A percentile compares a stretch with the other conserved stretches of the same genome.
Conservation (phyloP, 331 rosid species). For the Telfairia occidentalis region DNA sequence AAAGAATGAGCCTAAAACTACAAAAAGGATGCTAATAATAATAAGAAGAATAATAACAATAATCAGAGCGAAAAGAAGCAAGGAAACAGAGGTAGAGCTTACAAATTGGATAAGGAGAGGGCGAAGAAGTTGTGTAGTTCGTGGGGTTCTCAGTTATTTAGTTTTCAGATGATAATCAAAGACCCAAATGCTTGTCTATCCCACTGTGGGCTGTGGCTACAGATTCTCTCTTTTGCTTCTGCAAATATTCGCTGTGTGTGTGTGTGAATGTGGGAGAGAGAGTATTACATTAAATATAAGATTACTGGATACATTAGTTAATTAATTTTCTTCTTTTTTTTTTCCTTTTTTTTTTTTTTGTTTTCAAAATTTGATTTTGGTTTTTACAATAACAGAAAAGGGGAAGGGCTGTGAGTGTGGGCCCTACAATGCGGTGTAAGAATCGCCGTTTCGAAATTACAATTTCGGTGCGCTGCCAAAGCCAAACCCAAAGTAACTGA, state of each 20-base stretch:
- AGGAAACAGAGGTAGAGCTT: conserved; percentile 19
- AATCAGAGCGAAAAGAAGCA: neutral
- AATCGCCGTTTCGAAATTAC: neutral
- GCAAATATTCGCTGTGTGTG: conserved; percentile 21
- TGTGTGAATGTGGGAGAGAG: conserved; percentile 23
- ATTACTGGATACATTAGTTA: neutral
- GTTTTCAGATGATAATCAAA: conserved; percentile 8
- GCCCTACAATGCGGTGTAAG: conserved; percentile 4
- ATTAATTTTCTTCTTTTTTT: neutral
- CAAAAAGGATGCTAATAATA: too few relatives aligned
- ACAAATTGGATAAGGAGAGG: conserved; percentile 29
- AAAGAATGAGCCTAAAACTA: neutral
- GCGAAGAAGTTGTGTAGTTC: conserved; percentile 1
- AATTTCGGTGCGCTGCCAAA: neutral
- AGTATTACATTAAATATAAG: neutral
- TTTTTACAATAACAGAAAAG: neutral
- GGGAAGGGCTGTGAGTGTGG: neutral
- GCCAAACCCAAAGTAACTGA: neutral
- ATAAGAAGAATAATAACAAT: neutral
- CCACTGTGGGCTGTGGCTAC: conserved; percentile 4
- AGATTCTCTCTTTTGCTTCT: conserved; percentile 30
- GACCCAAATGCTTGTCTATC: conserved; percentile 14
- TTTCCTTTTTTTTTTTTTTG: too few relatives aligned
- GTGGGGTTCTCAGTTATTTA: neutral
- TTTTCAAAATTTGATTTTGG: too few relatives aligned